Conservation (phyloP, 2,329 filamentous ascomycete species). For the Diaporthe citri region DNA sequence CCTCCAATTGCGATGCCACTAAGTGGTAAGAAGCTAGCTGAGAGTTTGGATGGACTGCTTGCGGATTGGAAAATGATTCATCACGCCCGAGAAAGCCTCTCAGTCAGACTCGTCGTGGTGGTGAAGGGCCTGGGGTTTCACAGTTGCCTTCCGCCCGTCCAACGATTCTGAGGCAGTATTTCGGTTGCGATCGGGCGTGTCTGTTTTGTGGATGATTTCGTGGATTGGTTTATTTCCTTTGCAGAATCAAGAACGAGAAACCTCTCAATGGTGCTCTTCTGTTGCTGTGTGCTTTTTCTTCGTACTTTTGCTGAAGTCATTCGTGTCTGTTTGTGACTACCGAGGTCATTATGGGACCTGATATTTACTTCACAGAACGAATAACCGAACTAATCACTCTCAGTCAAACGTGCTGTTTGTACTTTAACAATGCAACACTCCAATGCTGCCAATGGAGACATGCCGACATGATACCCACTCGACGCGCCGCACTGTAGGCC, state of each 20-base stretch:
- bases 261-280: neutral
- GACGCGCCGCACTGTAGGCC: neutral
- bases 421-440: neutral
- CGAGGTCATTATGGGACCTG: neutral
- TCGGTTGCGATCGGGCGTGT: neutral
- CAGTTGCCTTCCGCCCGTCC: neutral
- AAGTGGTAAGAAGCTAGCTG: neutral
- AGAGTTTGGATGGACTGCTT: constrained; percentile 6
- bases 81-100: constrained; percentile 1
- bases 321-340: neutral
- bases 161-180: neutral
- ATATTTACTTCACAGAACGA: neutral
- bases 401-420: neutral
- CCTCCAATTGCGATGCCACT: neutral
- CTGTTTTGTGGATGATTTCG: neutral
- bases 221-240: neutral
- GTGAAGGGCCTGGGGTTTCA: neutral
- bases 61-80: constrained; percentile 12
- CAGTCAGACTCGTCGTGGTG: neutral
- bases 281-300: neutral
- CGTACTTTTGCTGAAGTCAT: too few species aligned
- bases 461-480: neutral
- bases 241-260: neutral
- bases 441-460: neutral
- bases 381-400: neutral